phyloP scores from a whole-genome alignment of 805 yeast genomes.

The Metschnikowia koreensis region DNA sequence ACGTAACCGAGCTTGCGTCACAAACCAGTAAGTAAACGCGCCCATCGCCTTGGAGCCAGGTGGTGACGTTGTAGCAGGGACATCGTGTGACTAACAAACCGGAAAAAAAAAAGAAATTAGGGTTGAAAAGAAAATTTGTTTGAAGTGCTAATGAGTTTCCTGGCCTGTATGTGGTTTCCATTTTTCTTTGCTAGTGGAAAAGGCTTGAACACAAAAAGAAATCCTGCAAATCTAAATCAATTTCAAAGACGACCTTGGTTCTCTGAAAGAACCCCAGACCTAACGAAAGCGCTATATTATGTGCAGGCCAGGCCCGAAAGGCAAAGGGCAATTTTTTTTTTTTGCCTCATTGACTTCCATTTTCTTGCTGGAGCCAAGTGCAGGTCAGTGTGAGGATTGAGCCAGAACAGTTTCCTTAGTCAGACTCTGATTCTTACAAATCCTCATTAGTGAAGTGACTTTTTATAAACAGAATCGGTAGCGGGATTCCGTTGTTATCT shows the following conservation, averaged over 20 bases:
- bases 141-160: background rate
- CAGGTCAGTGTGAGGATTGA: background rate
- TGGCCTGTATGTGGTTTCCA: too few species aligned
- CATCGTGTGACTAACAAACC: slow-evolving; percentile 4
- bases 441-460: background rate
- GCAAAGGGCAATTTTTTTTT: background rate
- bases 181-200: too few species aligned
- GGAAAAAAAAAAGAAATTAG: background rate
- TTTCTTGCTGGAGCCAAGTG: background rate
- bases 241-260: background rate
- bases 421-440: background rate
- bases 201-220: too few species aligned
- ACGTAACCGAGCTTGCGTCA: slow-evolving; percentile 18
- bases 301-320: background rate
- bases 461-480: background rate
- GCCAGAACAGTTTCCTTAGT: background rate
- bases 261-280: background rate
- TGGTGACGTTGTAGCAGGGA: slow-evolving; percentile 2
- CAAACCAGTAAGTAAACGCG: background rate
- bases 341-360: too few species aligned
- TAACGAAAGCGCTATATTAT: background rate
- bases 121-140: background rate
- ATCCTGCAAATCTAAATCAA: too few species aligned
- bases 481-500: background rate
- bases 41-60: background rate